Conservation (phyloP, 257 asterid species). For the Solanum etuberosum region DNA sequence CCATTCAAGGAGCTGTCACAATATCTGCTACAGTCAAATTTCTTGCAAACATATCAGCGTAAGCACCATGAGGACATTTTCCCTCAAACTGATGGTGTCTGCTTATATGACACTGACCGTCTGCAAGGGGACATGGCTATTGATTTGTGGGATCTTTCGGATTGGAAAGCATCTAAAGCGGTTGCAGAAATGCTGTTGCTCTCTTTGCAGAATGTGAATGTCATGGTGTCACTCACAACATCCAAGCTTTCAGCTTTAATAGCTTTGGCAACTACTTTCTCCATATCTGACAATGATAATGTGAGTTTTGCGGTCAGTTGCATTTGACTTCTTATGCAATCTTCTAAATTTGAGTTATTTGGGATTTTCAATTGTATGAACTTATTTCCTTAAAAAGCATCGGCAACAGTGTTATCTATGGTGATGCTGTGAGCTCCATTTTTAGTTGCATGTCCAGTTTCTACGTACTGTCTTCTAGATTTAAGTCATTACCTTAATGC, state of each 20-base stretch:
- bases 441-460: neutral
- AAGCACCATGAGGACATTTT: slow-evolving; percentile 35
- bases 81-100: slow-evolving; percentile 18
- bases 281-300: slow-evolving; percentile 31
- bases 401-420: neutral
- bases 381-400: neutral
- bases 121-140: slow-evolving; percentile 63
- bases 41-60: slow-evolving; percentile 47
- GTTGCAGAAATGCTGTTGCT: slow-evolving; percentile 58
- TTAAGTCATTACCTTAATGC: neutral
- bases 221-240: slow-evolving; percentile 32
- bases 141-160: slow-evolving; percentile 64
- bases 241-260: slow-evolving; percentile 74
- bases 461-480: neutral
- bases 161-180: slow-evolving; percentile 57
- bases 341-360: neutral
- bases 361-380: neutral
- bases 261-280: slow-evolving; percentile 49
- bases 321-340: neutral
- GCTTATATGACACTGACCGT: slow-evolving; percentile 45
- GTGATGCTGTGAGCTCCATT: slow-evolving; percentile 11
- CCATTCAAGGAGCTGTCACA: slow-evolving; percentile 74
- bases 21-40: slow-evolving; percentile 50
- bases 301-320: slow-evolving; percentile 26
- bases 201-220: slow-evolving; percentile 52